Percentiles rank a stretch among this genome's conserved stretches.
phyloP scores from a whole-genome alignment of 2,329 filamentous ascomycete genomes.

The Thermomyces lanuginosus region DNA sequence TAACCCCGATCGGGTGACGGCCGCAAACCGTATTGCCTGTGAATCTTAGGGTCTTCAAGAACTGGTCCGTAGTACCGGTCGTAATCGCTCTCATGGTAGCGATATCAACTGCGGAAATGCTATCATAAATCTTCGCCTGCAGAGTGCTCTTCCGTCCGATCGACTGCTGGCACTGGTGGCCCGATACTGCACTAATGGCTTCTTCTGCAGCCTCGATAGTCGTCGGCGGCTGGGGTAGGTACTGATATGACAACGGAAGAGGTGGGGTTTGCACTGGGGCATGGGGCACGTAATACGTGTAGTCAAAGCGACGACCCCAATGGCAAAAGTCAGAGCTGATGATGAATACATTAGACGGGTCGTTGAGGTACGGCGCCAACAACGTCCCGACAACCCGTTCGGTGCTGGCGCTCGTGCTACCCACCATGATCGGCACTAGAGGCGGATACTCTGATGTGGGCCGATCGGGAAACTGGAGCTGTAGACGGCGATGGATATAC shows the following conservation, averaged over 20 bases:
- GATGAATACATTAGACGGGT: conserved; percentile 62
- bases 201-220: conserved; percentile 12
- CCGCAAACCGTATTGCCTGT: conserved; percentile 91
- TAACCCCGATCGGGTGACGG: conserved; percentile 80
- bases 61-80: conserved; percentile 53
- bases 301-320: conserved; percentile 74
- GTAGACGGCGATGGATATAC: conserved; percentile 68
- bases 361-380: conserved; percentile 61
- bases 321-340: conserved; percentile 95
- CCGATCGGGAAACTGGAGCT: conserved; percentile 34
- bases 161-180: conserved; percentile 13
- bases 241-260: conserved; percentile 25
- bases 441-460: conserved; percentile 45
- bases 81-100: conserved; percentile 73
- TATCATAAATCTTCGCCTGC: conserved; percentile 55
- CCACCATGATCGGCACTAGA: conserved; percentile 74
- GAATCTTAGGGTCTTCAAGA: conserved; percentile 49
- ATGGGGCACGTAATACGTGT: conserved; percentile 57
- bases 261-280: conserved; percentile 21
- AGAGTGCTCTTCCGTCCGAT: conserved; percentile 18
- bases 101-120: conserved; percentile 64
- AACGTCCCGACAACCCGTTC: conserved; percentile 54
- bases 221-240: conserved; percentile 24
- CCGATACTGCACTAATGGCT: conserved; percentile 15
- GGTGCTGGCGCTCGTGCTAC: conserved; percentile 48